Base-by-base conservation (phyloP, 208 protist genomes). In the Crithidia mellificae region DNA sequence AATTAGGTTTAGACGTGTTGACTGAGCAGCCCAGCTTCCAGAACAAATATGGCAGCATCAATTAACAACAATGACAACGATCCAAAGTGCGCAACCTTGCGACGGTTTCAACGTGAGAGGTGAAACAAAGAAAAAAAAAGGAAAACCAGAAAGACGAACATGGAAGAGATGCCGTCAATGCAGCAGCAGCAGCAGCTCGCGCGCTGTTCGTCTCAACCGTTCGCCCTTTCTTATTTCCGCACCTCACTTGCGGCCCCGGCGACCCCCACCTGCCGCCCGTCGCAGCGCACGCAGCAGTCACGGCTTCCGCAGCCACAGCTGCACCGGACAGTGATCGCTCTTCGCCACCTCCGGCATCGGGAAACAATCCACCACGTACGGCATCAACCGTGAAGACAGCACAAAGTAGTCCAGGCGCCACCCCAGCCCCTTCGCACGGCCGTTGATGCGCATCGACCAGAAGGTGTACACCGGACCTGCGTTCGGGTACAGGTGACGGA, bases 331-430 rank as follows among this genome's bases (percentile, higher is more conserved):
- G 80, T 98, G 94, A 44, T 98, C 94, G 39, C 82, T 92, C 15
- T 89, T 91, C 71, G 80, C 69, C 38, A 95, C 74, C 30, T 87
- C 59, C 14, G 86, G 85, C 80, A 96, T 92, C 14, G 90, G 74
- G 62, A 88, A 96, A 70, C 79, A 90, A 61, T 96, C 90, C 50
- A 92, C 82, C 39, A 97, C 84, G 14, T 61, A 70, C 30, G 72
- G 57, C 34, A 78, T 66, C 20, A 98, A 57, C 20, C 68, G 41
- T 32, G 78, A 58, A 12, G 85, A 89, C 25, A 95, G 75, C n/a
- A 98, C 77, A 76, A 97, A 98, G 72, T 98, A 98, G 73, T 98
- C 96, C 22, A 98, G 52, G 25, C 96, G 80, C 94, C 96, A 98
- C 25, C 96, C 94, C 19, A 93, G 71, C 22, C 84, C 83, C 62